Conservation (phyloP, 164 flowering plant genomes). For the Vitis cinerea region DNA sequence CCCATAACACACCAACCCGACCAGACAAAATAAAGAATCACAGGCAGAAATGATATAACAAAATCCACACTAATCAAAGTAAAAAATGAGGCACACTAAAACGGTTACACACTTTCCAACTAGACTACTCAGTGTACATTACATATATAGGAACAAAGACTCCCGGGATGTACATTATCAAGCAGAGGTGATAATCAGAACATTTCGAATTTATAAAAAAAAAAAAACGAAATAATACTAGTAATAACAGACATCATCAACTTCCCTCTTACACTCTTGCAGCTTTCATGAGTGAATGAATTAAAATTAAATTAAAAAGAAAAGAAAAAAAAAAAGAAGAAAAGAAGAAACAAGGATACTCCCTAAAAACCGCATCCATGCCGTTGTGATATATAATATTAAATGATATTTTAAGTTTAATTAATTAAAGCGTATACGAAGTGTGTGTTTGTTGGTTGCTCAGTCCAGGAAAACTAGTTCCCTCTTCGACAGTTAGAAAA, state of each 20-base stretch:
- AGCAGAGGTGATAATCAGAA: conserved; percentile 3
- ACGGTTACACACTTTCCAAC: conserved; percentile 1
- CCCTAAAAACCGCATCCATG: conserved; percentile 75
- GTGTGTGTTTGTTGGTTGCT: conserved; percentile 21
- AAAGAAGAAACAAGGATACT: conserved; percentile 56
- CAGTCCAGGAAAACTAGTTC: conserved; percentile 13
- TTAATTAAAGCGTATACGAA: conserved; percentile 25
- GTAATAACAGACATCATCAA: conserved; percentile 13
- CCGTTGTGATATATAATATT: conserved; percentile 21
- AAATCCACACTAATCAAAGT: neutral
- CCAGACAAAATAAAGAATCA: neutral
- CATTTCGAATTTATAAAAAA: neutral
- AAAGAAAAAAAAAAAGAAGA: conserved; percentile 18
- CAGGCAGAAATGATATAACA: neutral
- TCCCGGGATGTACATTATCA: conserved; percentile 27
- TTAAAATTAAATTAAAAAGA: neutral
- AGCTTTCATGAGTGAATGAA: conserved; percentile 10
- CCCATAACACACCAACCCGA: neutral
- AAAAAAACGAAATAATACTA: neutral
- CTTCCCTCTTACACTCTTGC: conserved; percentile 5
- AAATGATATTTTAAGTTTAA: neutral
- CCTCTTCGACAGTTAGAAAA: conserved; percentile 39
- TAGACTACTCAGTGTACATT: neutral
- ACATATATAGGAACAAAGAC: neutral
- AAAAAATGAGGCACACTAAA: neutral